Conservation (phyloP, 2,329 filamentous ascomycete species). For the Colletotrichum orchidophilum region DNA sequence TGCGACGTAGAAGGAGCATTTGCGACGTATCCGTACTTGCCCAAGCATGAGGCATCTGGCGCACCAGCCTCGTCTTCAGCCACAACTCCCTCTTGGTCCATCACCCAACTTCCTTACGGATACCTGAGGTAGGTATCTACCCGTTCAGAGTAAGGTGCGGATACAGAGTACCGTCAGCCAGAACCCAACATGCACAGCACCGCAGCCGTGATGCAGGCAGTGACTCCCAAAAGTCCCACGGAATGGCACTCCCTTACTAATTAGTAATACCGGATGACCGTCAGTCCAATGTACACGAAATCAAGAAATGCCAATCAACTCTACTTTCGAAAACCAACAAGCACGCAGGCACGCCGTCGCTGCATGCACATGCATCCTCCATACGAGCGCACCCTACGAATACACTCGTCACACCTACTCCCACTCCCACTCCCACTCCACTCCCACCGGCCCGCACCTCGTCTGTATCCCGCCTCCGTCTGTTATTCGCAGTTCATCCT, state of each 20-base stretch:
- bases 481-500: neutral
- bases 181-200: neutral
- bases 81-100: neutral
- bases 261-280: neutral
- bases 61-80: neutral
- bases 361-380: conserved; percentile 2
- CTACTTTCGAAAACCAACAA: neutral
- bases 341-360: neutral
- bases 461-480: neutral
- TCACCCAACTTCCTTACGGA: neutral
- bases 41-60: too few relatives aligned
- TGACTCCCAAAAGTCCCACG: neutral
- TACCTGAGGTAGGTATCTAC: too few relatives aligned
- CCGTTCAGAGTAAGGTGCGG: too few relatives aligned
- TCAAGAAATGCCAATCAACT: neutral
- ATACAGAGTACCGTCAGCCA: too few relatives aligned
- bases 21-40: too few relatives aligned
- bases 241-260: neutral
- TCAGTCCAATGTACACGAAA: neutral
- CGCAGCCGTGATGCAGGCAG: neutral
- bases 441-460: neutral
- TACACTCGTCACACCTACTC: neutral
- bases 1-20: too few relatives aligned
- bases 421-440: neutral
- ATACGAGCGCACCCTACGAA: neutral